Base-by-base conservation (phyloP, 805 yeast genomes). In the Kazachstania taianensis region DNA sequence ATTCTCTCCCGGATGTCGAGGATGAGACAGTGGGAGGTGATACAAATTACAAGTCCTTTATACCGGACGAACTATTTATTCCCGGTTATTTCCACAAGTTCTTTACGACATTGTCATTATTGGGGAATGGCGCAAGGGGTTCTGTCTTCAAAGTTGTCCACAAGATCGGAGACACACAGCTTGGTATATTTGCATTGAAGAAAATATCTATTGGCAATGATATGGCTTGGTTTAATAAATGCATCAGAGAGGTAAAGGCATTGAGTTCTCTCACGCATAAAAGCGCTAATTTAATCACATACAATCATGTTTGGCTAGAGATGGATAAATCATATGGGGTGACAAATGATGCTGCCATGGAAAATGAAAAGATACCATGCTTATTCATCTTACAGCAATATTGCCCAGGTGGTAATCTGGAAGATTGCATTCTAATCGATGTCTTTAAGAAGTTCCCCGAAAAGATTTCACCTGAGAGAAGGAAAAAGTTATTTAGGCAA, bases 221-320 rank as follows among this genome's bases (percentile, higher is more conserved):
- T 46, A 67, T 75, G 37, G 65, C 63, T n/a, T 75, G 81, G 67
- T 66, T 86, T 23, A 69, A 72, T 31, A 75, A 74, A 41, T 86
- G 82, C 5, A 62, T 86, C 33, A 70, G 75, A 39, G 96, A 86
- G 52, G 96, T 86, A 3, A 70, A 79, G 43, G 71, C 87, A 34
- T 58, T 86, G 25, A 79, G 60, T 33, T 67, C 56, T 22, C 43
- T 61, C 37, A 73, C 62, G 35, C 70, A 53, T 69, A 68, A 58
- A 26, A 63, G 64, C 43, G 63, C 71, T 30, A 81, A 85, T 53
- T 66, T 86, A 45, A 83, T 86, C 19, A 72, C 81, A 15, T 86
- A 86, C 52, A 85, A 86, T 50, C 96, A 86, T 57, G 95, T 85
- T 18, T 86, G 96, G 96, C 56, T 86, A 22, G 96, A 86, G 50